A percentile compares a stretch with the other conserved stretches of the same genome.
Evolutionary conservation across 805 yeast genomes (phyloP).

Genomic region (Teunomyces pallodes): DNA sequence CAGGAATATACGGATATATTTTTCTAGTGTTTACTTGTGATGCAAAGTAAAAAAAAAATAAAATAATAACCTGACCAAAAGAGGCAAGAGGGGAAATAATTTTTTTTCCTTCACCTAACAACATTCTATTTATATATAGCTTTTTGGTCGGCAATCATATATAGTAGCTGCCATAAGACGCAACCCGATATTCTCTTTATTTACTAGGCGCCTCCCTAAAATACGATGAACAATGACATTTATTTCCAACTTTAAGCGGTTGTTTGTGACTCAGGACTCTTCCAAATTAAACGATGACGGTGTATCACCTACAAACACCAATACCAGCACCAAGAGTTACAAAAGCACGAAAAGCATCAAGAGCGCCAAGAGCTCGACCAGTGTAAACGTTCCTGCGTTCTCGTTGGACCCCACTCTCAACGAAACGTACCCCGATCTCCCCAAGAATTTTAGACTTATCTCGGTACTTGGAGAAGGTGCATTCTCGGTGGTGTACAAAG

Average conservation of each 20-base stretch:
- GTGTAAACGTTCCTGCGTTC: conserved; percentile 3
- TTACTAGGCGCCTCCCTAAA: background rate
- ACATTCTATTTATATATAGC: conserved; percentile 2
- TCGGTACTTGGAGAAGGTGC: conserved; percentile 77
- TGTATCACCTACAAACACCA: background rate
- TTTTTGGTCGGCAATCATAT: background rate
- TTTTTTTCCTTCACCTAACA: conserved; percentile 2
- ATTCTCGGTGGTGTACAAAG: conserved; percentile 80
- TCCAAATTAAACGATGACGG: background rate
- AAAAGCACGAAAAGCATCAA: background rate
- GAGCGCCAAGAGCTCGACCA: background rate
- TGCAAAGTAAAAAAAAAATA: background rate
- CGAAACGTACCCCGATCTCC: conserved; percentile 20
- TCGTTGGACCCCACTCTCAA: conserved; percentile 8
- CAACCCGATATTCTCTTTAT: background rate
- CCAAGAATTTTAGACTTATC: conserved; percentile 28
- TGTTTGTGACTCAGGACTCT: conserved; percentile 7
- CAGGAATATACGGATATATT: conserved; percentile 1
- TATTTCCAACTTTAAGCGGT: conserved; percentile 11
- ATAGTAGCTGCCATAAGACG: background rate
- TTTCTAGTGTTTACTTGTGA: background rate
- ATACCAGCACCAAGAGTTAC: background rate
- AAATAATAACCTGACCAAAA: background rate
- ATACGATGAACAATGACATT: conserved; percentile 2
- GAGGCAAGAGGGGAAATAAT: conserved; percentile 1